Evolutionary conservation across 371 early-diverging fungal genomes (phyloP).

Genomic region (Mucor circinelloides): DNA sequence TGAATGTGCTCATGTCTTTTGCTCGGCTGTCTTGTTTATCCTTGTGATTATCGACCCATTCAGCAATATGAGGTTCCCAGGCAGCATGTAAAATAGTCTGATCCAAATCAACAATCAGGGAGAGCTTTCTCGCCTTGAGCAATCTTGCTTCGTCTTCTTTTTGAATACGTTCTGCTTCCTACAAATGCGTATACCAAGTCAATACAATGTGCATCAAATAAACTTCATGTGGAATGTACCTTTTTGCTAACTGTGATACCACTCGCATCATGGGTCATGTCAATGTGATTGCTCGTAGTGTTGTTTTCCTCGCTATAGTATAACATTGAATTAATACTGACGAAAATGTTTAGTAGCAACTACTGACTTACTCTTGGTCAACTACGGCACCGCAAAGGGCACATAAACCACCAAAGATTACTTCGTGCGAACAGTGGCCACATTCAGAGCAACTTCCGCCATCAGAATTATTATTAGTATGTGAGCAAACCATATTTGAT

Average conservation of each 20-base stretch:
- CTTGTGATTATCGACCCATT: constrained; percentile 80
- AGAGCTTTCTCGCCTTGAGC: constrained; percentile 71
- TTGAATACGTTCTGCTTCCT: constrained; percentile 85
- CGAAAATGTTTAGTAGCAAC: too few relatives aligned
- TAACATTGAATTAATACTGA: too few relatives aligned
- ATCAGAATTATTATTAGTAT: background rate
- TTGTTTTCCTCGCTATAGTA: constrained; percentile 6
- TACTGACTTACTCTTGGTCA: constrained; percentile 39
- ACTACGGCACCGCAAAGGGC: constrained; percentile 75
- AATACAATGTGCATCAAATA: background rate
- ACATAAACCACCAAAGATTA: constrained; percentile 80
- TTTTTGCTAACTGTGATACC: constrained; percentile 71
- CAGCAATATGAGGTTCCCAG: constrained; percentile 78
- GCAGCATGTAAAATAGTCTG: constrained; percentile 98
- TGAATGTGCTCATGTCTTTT: constrained; percentile 75
- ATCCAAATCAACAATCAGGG: constrained; percentile 97
- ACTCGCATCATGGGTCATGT: constrained; percentile 76
- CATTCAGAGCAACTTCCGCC: background rate
- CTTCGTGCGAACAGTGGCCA: constrained; percentile 70
- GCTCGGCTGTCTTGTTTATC: constrained; percentile 54
- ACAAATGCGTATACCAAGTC: background rate
- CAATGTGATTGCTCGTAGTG: constrained; percentile 46
- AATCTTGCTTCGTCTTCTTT: constrained; percentile 69
- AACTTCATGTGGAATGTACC: constrained; percentile 29
- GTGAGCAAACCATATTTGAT: constrained; percentile 11